Conservation (phyloP, 1,284 basidiomycete genomes). For the Boletus calvinii region DNA sequence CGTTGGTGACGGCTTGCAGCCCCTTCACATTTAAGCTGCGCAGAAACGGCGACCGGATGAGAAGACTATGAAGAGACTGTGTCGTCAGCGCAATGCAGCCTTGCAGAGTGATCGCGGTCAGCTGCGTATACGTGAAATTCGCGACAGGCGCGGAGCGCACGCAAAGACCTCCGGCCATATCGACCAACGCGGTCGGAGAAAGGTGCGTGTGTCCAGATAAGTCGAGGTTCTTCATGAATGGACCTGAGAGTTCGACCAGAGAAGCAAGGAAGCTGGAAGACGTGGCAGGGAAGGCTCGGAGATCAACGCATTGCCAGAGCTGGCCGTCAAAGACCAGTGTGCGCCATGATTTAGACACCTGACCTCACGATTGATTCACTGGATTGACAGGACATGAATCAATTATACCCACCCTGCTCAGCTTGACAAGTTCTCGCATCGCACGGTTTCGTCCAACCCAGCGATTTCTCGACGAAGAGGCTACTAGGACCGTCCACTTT, state of each 20-base stretch:
- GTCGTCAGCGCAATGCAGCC: conserved; percentile 71
- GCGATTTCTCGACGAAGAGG: conserved; percentile 53
- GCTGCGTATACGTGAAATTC: conserved; percentile 52
- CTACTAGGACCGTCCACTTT: conserved; percentile 58
- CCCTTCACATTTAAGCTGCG: conserved; percentile 65
- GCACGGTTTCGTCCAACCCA: conserved; percentile 76
- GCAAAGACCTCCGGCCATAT: conserved; percentile 55
- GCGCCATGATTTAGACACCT: conserved; percentile 86
- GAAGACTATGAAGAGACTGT: conserved; percentile 65
- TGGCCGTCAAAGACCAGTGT: conserved; percentile 83
- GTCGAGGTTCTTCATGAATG: conserved; percentile 67
- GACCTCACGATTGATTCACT: conserved; percentile 17
- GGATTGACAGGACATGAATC: conserved; percentile 19
- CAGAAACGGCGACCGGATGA: conserved; percentile 67
- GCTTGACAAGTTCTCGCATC: conserved; percentile 72
- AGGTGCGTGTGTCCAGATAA: conserved; percentile 65
- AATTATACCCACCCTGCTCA: conserved; percentile 66
- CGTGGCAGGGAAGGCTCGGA: conserved; percentile 59
- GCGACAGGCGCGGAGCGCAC: conserved; percentile 37
- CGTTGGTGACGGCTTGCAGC: conserved; percentile 64
- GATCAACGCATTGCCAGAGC: conserved; percentile 71
- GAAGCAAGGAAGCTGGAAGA: conserved; percentile 49
- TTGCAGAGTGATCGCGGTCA: conserved; percentile 70
- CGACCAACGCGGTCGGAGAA: conserved; percentile 46
- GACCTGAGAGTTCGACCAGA: conserved; percentile 53